Percentiles rank a stretch among this genome's conserved stretches.
These are phyloP conservation scores for Orbilia brochopaga DNA, from an alignment of 2,329 filamentous ascomycete genomes.

Conservation along the genomic window DNA sequence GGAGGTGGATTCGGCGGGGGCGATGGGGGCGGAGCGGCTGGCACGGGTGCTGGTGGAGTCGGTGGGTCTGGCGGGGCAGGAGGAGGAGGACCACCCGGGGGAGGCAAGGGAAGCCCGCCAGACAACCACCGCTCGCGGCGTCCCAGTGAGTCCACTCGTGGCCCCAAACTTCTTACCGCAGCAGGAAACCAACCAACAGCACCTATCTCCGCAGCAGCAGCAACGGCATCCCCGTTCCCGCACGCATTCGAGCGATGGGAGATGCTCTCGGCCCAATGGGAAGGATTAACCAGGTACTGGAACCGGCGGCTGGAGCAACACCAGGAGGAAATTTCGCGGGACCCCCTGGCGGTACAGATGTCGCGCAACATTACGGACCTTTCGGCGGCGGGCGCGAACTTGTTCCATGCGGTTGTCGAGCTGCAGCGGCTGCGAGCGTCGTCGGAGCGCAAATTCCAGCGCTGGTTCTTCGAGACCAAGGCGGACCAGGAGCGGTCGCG, in stretches of 20 bases:
- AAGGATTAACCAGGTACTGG: slow-evolving; percentile 96
- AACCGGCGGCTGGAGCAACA: slow-evolving; percentile 91
- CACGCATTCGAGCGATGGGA: slow-evolving; percentile 99
- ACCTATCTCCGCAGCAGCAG: slow-evolving; percentile 49
- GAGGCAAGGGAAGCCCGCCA: slow-evolving; percentile 47
- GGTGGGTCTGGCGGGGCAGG: slow-evolving; percentile 53
- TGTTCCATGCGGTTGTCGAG: slow-evolving; percentile 97
- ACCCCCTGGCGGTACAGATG: slow-evolving; percentile 84
- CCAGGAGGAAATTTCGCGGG: slow-evolving; percentile 78
- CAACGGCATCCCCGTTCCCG: slow-evolving; percentile 68
- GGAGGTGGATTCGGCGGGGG: slow-evolving; percentile 25
- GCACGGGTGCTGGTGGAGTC: slow-evolving; percentile 48
- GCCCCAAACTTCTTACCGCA: slow-evolving; percentile 52
- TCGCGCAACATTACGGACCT: slow-evolving; percentile 94
- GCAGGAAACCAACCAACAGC: slow-evolving; percentile 50
- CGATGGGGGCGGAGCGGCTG: slow-evolving; percentile 46
- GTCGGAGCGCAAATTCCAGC: slow-evolving; percentile 95
- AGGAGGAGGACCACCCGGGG: slow-evolving; percentile 50
- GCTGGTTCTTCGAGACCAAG: slow-evolving; percentile 97
- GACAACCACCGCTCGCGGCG: slow-evolving; percentile 53
- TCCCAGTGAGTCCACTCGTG: slow-evolving; percentile 54
- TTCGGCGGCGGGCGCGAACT: slow-evolving; percentile 93
- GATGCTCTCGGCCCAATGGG: slow-evolving; percentile 94
- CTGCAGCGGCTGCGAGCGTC: slow-evolving; percentile 90
- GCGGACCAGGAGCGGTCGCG: slow-evolving; percentile 83